These are phyloP conservation scores for Protostelium mycophagum DNA, from an alignment of 78 protist genomes.

Conservation along the genomic window DNA sequence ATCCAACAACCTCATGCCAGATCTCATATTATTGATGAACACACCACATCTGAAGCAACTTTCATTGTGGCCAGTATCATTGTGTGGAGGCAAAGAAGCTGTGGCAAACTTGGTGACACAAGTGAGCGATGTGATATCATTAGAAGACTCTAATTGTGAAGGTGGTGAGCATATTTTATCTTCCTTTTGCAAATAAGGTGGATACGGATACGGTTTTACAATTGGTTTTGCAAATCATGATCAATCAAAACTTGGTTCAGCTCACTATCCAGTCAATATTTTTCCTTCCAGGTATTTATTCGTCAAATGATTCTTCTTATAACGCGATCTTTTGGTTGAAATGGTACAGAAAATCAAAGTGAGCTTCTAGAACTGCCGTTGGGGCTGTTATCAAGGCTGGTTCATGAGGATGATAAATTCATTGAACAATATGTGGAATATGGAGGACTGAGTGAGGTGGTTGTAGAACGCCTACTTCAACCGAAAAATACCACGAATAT, in stretches of 20 bases:
- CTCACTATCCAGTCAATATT: conserved; percentile 14
- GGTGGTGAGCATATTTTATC: conserved; percentile 11
- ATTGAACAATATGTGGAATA: conserved; percentile 4
- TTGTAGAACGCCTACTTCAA: conserved; percentile 9
- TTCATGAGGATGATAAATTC: conserved; percentile 15
- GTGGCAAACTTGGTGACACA: conserved; percentile 13
- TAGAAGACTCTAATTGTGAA: no score
- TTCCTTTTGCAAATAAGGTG: conserved; percentile 13
- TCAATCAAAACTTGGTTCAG: conserved; percentile 7
- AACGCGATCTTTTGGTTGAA: no score
- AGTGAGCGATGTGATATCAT: no score
- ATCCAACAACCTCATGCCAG: conserved; percentile 13
- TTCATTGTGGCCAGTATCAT: conserved; percentile 27
- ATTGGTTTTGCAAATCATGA: conserved; percentile 35
- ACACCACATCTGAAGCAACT: conserved; percentile 20
- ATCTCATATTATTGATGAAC: conserved; percentile 16
- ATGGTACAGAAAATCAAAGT: no score
- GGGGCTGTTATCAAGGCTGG: conserved; percentile 20
- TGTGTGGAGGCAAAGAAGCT: conserved; percentile 33
- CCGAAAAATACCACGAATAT: neutral
- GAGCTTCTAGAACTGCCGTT: conserved; percentile 39
- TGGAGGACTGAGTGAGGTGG: conserved; percentile 23
- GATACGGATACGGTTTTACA: neutral
- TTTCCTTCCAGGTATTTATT: conserved; percentile 7
- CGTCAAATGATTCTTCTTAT: neutral